Conservation (phyloP, 805 yeast genomes). For the Starmerella kuoi region DNA sequence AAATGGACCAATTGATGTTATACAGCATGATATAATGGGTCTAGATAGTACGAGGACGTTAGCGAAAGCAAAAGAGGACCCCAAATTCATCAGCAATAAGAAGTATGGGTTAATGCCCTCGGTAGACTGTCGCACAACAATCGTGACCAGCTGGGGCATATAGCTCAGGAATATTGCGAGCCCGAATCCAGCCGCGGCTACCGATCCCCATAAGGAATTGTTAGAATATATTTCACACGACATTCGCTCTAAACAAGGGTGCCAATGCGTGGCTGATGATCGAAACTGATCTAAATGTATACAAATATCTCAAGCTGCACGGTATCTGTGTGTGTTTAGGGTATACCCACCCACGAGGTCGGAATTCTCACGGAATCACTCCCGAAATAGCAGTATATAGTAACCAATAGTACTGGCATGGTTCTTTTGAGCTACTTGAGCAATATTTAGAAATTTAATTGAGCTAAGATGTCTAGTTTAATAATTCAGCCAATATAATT, state of each 20-base stretch:
- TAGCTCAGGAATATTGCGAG: constrained; percentile 60
- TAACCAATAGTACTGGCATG: too few relatives aligned
- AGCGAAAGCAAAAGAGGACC: constrained; percentile 52
- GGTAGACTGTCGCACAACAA: constrained; percentile 46
- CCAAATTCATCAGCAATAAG: constrained; percentile 52
- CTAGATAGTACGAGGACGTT: constrained; percentile 53
- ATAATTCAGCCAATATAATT: too few relatives aligned
- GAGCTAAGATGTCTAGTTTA: too few relatives aligned
- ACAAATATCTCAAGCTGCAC: too few relatives aligned
- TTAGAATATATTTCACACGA: constrained; percentile 17
- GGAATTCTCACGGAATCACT: too few relatives aligned
- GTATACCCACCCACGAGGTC: too few relatives aligned
- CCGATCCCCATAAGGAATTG: constrained; percentile 31
- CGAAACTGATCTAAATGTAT: too few relatives aligned
- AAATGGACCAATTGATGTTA: constrained; percentile 27
- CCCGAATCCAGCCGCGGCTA: constrained; percentile 42
- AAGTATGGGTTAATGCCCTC: constrained; percentile 71
- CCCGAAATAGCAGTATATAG: too few relatives aligned
- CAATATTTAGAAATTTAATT: too few relatives aligned
- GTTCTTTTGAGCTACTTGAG: too few relatives aligned
- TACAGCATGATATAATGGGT: constrained; percentile 48
- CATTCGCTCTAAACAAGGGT: constrained; percentile 3
- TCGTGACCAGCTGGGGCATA: constrained; percentile 59
- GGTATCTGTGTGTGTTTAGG: too few relatives aligned
- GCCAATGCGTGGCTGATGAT: too few relatives aligned